Evolutionary conservation across 345 rosid species (phyloP).

Genomic region (Theobroma cacao): DNA sequence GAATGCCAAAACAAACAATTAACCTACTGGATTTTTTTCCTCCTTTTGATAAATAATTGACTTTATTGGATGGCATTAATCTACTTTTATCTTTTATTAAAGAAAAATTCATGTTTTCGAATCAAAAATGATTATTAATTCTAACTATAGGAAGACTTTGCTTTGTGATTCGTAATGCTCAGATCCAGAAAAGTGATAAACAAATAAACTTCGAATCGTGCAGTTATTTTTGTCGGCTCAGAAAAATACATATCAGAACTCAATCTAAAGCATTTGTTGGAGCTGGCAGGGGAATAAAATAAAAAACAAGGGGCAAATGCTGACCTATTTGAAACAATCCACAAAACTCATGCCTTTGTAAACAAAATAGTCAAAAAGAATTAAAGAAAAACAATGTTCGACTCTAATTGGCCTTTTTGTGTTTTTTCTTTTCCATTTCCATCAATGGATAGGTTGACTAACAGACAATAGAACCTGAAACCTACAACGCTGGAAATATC

Average conservation of each 20-base stretch:
- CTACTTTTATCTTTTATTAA: not conserved
- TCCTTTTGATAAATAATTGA: not conserved
- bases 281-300: not conserved
- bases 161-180: not conserved
- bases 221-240: not conserved
- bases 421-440: not conserved
- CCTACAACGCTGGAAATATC: not conserved
- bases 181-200: not conserved
- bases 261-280: not conserved
- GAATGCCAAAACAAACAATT: not conserved
- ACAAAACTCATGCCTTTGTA: not conserved
- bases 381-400: not conserved
- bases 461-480: not conserved
- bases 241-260: not conserved
- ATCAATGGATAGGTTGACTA: not conserved
- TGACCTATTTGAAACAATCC: not conserved
- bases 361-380: not conserved
- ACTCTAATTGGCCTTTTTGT: not conserved
- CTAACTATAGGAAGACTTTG: not conserved
- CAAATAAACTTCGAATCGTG: not conserved
- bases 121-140: not conserved
- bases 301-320: not conserved
- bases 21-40: not conserved
- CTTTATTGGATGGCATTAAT: not conserved
- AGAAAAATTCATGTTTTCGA: not conserved